Base-by-base conservation (phyloP, 129 eudicot genomes). In the Pseudognaphalium luteoalbum region DNA sequence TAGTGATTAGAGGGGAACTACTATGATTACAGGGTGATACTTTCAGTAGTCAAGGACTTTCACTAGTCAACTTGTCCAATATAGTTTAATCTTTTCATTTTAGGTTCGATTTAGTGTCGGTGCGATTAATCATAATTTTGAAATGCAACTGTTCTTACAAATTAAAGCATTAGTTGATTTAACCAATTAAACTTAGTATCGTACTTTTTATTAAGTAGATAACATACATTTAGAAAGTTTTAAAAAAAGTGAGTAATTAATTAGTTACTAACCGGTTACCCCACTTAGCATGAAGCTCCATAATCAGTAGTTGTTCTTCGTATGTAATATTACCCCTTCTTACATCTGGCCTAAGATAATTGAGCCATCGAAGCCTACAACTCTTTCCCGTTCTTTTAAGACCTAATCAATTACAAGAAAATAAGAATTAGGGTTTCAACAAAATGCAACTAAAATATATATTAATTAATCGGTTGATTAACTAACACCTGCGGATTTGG, bases 281-380 rank as follows among this genome's bases (percentile, higher is more conserved):
- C 96, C 97, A 93, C 81, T 91, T 91, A 47, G 97, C 96, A 84
- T 93, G 98, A 78, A 93, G 85, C 58, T 93, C 97, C 93, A 91
- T 88, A 59, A 93, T 93, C 82, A 93, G 64, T 5, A 90, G 87
- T 28, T 93, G 96, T 81, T 93, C 98, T 76, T 93, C 98, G 0
- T 90, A 85, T 25, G 98, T 88, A 33, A 93, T 93, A 73, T 93
- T 93, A 12, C 98, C 98, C 78, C 97, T 80, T 71, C 98, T 70
- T n/a, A 93, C 97, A 37, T 93, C 98, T 3, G 98, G 98, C 21
- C 97, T 88, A 68, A 93, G 93, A 67, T 93, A 91, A 34, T 93
- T 93, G 4, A 93, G 79, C 98, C 98, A 93, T 68, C 98, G 82
- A 29, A 93, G 93, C 62, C 98, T 81, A 28, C 98, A 93, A 56